Conservation (phyloP, 192 early-diverging fungal genomes). For the Mortierella alpina region DNA sequence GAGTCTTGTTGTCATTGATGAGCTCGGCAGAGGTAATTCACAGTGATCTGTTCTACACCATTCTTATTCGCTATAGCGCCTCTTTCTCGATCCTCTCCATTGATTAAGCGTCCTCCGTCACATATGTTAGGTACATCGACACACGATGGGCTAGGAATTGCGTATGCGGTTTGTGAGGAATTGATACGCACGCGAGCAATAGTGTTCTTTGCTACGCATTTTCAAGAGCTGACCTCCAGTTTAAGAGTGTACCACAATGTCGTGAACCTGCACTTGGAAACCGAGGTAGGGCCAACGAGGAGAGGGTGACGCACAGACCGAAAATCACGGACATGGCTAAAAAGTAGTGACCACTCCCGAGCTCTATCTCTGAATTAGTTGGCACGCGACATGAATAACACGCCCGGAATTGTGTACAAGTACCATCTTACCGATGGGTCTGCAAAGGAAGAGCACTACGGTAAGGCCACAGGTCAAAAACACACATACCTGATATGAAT, state of each 20-base stretch:
- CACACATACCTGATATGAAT: not conserved
- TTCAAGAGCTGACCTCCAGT: conserved; percentile 69
- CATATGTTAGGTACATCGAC: conserved; percentile 65
- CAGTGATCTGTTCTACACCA: conserved; percentile 1
- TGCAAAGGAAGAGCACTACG: conserved; percentile 59
- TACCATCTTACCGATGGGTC: conserved; percentile 61
- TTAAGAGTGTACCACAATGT: conserved; percentile 69
- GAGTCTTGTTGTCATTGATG: conserved; percentile 89
- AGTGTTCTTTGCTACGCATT: conserved; percentile 84
- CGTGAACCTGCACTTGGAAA: conserved; percentile 68
- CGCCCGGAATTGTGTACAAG: conserved; percentile 50
- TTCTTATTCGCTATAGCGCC: not conserved
- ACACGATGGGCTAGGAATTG: conserved; percentile 76
- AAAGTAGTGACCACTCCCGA: not conserved
- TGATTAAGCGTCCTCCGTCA: not conserved
- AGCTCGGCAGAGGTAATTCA: conserved; percentile 77
- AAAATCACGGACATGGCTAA: not conserved
- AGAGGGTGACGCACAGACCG: conserved; percentile 5
- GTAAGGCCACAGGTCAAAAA: conserved; percentile 12
- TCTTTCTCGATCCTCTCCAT: no score
- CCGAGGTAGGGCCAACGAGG: conserved; percentile 37
- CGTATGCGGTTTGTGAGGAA: conserved; percentile 79
- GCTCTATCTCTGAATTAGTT: not conserved
- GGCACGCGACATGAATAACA: conserved; percentile 10
- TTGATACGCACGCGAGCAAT: conserved; percentile 67